These are phyloP conservation scores for Trichoderma harzianum DNA, from an alignment of 2,329 filamentous ascomycete species.

Conservation along the genomic window DNA sequence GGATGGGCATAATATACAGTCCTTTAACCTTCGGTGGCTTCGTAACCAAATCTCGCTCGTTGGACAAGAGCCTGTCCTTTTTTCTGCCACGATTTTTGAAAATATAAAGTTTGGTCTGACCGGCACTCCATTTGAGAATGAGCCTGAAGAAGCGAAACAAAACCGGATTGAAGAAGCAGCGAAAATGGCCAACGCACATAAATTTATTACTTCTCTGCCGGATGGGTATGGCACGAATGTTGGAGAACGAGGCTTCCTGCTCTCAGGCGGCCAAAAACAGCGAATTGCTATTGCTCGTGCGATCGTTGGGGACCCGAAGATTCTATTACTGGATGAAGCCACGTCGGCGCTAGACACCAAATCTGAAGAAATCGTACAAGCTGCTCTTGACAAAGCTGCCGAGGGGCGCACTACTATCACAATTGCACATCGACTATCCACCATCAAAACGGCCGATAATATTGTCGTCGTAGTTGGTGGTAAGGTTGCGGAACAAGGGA, in stretches of 20 bases:
- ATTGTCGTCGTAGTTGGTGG: slow-evolving; percentile 31
- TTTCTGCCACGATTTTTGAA: slow-evolving; percentile 42
- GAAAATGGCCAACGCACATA: slow-evolving; percentile 24
- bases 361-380: slow-evolving; percentile 48
- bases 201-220: slow-evolving; percentile 25
- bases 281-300: slow-evolving; percentile 62
- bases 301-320: slow-evolving; percentile 57
- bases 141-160: not conserved
- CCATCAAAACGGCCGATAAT: slow-evolving; percentile 32
- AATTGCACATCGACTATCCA: slow-evolving; percentile 57
- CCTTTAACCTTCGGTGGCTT: slow-evolving; percentile 44
- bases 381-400: slow-evolving; percentile 51
- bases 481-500: slow-evolving; percentile 28
- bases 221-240: slow-evolving; percentile 26
- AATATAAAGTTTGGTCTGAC: slow-evolving; percentile 35
- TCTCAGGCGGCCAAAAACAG: slow-evolving; percentile 60
- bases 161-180: slow-evolving; percentile 22
- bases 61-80: slow-evolving; percentile 46
- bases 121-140: slow-evolving; percentile 30
- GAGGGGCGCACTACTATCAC: slow-evolving; percentile 58
- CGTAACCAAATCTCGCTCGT: slow-evolving; percentile 47
- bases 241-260: slow-evolving; percentile 24
- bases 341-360: slow-evolving; percentile 52
- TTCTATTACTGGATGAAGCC: slow-evolving; percentile 64
- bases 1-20: slow-evolving; percentile 34